Percentiles rank a stretch among this genome's conserved stretches.
These are phyloP conservation scores for Lactarius vividus DNA, from an alignment of 768 basidiomycete species.

Conservation along the genomic window DNA sequence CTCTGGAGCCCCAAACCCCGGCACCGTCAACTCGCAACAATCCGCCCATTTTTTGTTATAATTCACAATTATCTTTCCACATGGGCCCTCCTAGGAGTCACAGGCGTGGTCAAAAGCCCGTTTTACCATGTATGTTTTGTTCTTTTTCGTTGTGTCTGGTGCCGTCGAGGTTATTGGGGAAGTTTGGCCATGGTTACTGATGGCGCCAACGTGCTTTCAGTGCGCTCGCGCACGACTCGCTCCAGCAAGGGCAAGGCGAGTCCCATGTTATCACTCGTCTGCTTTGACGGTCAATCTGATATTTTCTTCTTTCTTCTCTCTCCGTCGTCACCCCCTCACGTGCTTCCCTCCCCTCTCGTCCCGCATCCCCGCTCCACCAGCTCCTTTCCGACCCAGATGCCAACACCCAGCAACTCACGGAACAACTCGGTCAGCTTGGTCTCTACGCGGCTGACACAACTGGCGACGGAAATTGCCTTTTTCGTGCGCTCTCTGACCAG, in stretches of 20 bases:
- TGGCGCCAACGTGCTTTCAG: constrained; percentile 36
- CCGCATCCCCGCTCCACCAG: constrained; percentile 18
- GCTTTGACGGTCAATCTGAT: constrained; percentile 7
- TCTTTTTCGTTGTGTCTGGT: neutral
- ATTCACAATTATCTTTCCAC: constrained; percentile 14
- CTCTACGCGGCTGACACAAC: constrained; percentile 85
- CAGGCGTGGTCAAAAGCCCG: constrained; percentile 22
- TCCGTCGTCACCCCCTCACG: constrained; percentile 3
- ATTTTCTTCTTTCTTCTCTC: constrained; percentile 7
- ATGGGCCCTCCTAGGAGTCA: constrained; percentile 27
- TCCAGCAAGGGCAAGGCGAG: constrained; percentile 56
- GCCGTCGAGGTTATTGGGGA: neutral
- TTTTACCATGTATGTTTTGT: constrained; percentile 24
- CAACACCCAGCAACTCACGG: constrained; percentile 62
- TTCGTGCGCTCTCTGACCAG: constrained; percentile 88
- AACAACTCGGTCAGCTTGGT: constrained; percentile 73
- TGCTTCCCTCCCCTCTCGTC: constrained; percentile 11
- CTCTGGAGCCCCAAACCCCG: constrained; percentile 19
- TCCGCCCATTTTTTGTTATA: constrained; percentile 12
- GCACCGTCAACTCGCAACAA: constrained; percentile 19
- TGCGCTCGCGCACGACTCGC: constrained; percentile 57
- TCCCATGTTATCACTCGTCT: constrained; percentile 18
- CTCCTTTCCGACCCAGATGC: constrained; percentile 58
- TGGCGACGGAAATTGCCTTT: constrained; percentile 93
- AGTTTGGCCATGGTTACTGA: constrained; percentile 27